Evolutionary conservation across 1,284 basidiomycete species (phyloP), one percentile per base, ranked within the genome.

Genomic region (Irpex rosettiformis): DNA sequence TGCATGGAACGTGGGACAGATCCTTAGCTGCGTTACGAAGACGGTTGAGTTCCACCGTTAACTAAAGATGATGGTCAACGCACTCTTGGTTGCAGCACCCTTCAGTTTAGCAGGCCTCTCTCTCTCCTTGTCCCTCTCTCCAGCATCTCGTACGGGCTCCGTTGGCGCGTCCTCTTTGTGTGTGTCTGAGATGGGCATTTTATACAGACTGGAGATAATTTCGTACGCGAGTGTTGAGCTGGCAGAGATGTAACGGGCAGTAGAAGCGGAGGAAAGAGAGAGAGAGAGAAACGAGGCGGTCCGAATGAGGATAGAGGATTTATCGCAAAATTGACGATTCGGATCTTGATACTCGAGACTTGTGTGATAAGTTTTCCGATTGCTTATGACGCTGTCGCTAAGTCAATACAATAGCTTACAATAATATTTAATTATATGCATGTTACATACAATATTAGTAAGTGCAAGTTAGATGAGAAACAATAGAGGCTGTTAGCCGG

Each of bases 1-100:
- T 94, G 81, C 96, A 99, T 2, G 96, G 96, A 25, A 99, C 96
- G 79, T 98, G 96, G 10, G 92, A 93, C 57, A 98, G 83, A 70
- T 95, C 93, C 72, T 95, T 93, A 55, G 86, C 89, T 86, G 73
- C 18, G 51, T 21, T 11, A 27, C 24, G 42, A 57, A 21, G 49
- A 42, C 57, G 47, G 40, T 42, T 25, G 48, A 25, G 58, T 30
- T 25, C 49, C 49, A 30, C 33, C 40, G 30, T 13, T 52, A 27
- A 56, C 22, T 37, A n/a, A n/a, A 43, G 27, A 43, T 47, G 25
- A 21, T 37, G 55, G 27, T 6, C 56, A 47, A 68, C 73, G 61
- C 65, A 76, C 75, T 66, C 70, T 77, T 78, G 24, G 22, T 22
- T 51, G 72, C 56, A 29, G 74, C 65, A 25, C 69, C 61, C 63